These are phyloP conservation scores for Wickerhamiella lipophila DNA, from an alignment of 805 yeast species.

Conservation along the genomic window DNA sequence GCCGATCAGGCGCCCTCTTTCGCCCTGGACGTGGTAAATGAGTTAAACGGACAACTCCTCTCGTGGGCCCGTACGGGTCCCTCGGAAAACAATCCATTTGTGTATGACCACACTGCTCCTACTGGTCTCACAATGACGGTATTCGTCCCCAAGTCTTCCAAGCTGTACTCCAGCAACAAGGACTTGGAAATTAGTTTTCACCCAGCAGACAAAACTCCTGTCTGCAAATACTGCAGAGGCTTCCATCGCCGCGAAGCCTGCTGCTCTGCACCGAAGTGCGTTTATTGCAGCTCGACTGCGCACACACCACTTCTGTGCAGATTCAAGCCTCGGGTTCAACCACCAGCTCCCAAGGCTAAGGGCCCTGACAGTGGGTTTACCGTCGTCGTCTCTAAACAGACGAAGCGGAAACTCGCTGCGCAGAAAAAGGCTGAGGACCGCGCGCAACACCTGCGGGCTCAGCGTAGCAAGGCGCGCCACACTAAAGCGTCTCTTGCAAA, in stretches of 20 bases:
- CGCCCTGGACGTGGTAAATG: not conserved
- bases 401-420: not conserved
- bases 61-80: constrained; percentile 1
- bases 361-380: not conserved
- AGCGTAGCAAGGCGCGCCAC: too few relatives aligned
- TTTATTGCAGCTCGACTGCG: not conserved
- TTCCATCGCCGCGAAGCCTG: not conserved
- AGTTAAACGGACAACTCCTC: not conserved
- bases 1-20: not conserved
- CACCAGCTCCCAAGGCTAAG: not conserved
- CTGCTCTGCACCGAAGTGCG: not conserved
- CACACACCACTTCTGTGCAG: not conserved
- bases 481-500: too few relatives aligned
- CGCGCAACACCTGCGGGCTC: too few relatives aligned
- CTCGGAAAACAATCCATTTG: not conserved
- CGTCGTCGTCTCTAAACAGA: not conserved
- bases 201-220: not conserved
- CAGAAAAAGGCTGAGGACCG: not conserved
- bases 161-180: not conserved
- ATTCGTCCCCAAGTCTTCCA: not conserved
- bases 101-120: not conserved
- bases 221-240: not conserved
- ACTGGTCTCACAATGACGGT: not conserved
- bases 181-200: not conserved
- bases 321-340: not conserved